phyloP scores from a whole-genome alignment of 805 yeast genomes.

The Ogataea paraovalis region DNA sequence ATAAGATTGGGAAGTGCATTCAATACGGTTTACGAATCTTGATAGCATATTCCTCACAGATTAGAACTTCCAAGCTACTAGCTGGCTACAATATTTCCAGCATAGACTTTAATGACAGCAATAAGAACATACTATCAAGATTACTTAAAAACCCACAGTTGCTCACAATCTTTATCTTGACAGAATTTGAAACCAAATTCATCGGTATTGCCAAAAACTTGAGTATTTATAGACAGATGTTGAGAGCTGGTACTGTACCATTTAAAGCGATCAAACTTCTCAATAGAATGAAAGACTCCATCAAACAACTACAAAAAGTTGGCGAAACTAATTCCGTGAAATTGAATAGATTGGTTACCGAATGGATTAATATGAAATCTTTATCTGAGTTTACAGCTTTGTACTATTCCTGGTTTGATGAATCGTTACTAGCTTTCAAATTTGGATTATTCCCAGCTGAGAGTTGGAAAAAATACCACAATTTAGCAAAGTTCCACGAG shows the following conservation, averaged over 20 bases:
- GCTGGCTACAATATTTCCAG: slow-evolving; percentile 10
- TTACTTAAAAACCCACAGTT: slow-evolving; percentile 29
- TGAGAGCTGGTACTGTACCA: slow-evolving; percentile 70
- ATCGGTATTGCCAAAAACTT: slow-evolving; percentile 44
- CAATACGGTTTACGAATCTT: slow-evolving; percentile 57
- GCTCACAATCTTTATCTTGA: slow-evolving; percentile 32
- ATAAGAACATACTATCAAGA: slow-evolving; percentile 20
- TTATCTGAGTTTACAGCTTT: slow-evolving; percentile 51
- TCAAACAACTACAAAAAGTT: slow-evolving; percentile 13
- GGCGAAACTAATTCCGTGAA: slow-evolving; percentile 14
- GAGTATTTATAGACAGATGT: slow-evolving; percentile 58
- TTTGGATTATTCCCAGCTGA: slow-evolving; percentile 41
- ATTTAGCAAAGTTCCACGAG: slow-evolving; percentile 52
- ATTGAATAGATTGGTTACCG: slow-evolving; percentile 20
- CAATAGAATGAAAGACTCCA: slow-evolving; percentile 28
- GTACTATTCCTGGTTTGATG: slow-evolving; percentile 66
- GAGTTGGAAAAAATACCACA: slow-evolving; percentile 26
- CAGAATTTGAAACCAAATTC: slow-evolving; percentile 37
- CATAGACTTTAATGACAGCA: slow-evolving; percentile 24
- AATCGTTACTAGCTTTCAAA: slow-evolving; percentile 53
- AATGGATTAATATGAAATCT: slow-evolving; percentile 41
- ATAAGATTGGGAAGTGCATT: slow-evolving; percentile 61
- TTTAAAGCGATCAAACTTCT: slow-evolving; percentile 43
- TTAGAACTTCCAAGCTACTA: slow-evolving; percentile 27
- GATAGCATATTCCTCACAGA: slow-evolving; percentile 40